Base-by-base conservation (phyloP, 1,284 basidiomycete species). In the Coniophora puteana region DNA sequence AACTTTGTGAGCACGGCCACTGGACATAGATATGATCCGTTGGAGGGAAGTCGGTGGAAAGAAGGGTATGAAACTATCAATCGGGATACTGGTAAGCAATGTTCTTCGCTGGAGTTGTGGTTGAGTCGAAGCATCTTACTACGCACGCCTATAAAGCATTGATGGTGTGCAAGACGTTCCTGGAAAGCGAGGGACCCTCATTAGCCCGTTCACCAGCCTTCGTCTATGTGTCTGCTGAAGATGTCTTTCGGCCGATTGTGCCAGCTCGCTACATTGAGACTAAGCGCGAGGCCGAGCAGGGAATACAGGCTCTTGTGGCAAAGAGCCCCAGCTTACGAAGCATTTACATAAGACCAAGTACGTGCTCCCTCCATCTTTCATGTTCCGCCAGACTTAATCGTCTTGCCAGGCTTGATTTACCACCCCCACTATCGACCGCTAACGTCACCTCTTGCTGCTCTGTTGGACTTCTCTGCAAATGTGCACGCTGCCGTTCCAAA, bases 201-300 rank as follows among this genome's bases (percentile, higher is more conserved):
- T n/a, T n/a, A n/a, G n/a, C n/a, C 62, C 30, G 60, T 63, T 40
- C 76, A 82, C 36, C 79, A n/a, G n/a, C 91, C 5, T 98, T 99
- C 64, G 76, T 97, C 31, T 98, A 89, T 65, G 74, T 99, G 47
- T 99, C 95, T 24, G 94, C 95, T 4, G 94, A 94, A 53, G 93
- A 97, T 57, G 80, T 94, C 31, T 92, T 85, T 66, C 77, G 90
- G 20, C 95, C 95, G 2, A 57, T 95, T 49, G 79, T 98, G 24
- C 83, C 93, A 18, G 69, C 78, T 0, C 69, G 87, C 29, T 98
- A 98, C 66, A 91, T 96, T 51, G 72, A 82, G 54, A 87, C 89
- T 4, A 98, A 99, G 67, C 80, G 93, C 16, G 81, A 94, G 57
- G 93, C 95, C 13, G 94, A 97, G 57, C 60, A 66, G 18, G 70